Percentiles rank a stretch among this genome's conserved stretches.
Evolutionary conservation across 2,329 filamentous ascomycete genomes (phyloP).

Genomic region (Exophiala phaeomuriformis): DNA sequence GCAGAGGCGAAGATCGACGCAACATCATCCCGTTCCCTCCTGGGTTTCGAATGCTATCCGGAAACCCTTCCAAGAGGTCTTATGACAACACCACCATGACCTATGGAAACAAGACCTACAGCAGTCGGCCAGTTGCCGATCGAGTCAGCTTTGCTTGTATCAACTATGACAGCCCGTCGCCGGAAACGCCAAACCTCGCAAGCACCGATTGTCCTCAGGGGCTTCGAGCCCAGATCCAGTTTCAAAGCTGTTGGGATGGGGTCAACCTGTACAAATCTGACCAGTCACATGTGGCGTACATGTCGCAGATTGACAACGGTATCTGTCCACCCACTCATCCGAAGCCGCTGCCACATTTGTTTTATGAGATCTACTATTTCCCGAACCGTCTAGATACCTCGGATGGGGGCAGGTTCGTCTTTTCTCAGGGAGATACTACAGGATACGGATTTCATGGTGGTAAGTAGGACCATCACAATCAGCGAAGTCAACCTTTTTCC

Average conservation of each 20-base stretch:
- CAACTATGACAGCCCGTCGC: slow-evolving; percentile 46
- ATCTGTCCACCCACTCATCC: slow-evolving; percentile 63
- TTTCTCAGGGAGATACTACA: slow-evolving; percentile 69
- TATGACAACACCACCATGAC: slow-evolving; percentile 17
- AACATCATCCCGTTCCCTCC: slow-evolving; percentile 64
- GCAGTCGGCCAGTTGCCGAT: slow-evolving; percentile 53
- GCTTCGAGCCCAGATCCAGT: slow-evolving; percentile 72
- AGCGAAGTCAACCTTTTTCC: slow-evolving; percentile 31
- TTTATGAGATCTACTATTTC: slow-evolving; percentile 66
- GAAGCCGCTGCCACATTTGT: slow-evolving; percentile 62
- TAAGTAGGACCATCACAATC: slow-evolving; percentile 45
- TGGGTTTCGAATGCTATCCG: slow-evolving; percentile 74
- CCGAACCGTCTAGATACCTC: slow-evolving; percentile 32
- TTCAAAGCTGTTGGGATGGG: slow-evolving; percentile 83
- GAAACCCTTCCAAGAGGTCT: slow-evolving; percentile 45
- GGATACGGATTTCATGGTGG: slow-evolving; percentile 66
- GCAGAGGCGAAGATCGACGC: slow-evolving; percentile 36
- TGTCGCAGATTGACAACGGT: slow-evolving; percentile 66
- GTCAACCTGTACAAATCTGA: slow-evolving; percentile 47
- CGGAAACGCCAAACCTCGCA: slow-evolving; percentile 70
- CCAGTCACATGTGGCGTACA: slow-evolving; percentile 67
- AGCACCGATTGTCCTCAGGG: slow-evolving; percentile 70
- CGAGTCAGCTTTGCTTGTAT: slow-evolving; percentile 83
- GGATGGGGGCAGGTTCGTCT: slow-evolving; percentile 59
- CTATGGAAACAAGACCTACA: slow-evolving; percentile 3